These are phyloP conservation scores for Aspergillus niger DNA, from an alignment of 2,329 filamentous ascomycete genomes.

Conservation along the genomic window DNA sequence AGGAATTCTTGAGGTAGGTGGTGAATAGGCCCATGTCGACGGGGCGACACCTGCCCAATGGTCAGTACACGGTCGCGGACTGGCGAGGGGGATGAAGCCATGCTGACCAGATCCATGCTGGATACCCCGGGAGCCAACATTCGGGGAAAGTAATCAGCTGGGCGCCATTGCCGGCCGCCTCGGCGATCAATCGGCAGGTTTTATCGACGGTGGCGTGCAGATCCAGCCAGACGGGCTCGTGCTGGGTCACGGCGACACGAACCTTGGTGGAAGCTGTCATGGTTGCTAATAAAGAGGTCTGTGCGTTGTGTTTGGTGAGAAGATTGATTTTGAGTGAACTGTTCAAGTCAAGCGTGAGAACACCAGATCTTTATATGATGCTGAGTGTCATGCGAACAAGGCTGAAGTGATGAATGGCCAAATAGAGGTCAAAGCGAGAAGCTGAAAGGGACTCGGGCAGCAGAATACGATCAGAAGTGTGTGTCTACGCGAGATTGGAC, in stretches of 20 bases:
- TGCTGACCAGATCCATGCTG: conserved; percentile 1
- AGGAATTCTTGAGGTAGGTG: background rate
- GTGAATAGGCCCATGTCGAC: background rate
- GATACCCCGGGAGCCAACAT: conserved; percentile 39
- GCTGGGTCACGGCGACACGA: conserved; percentile 47
- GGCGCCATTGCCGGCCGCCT: conserved; percentile 49
- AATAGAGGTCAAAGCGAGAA: too few species aligned
- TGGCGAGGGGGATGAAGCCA: too few species aligned
- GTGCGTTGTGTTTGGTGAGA: background rate
- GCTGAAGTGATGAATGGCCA: too few species aligned
- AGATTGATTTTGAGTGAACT: too few species aligned
- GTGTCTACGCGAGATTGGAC: too few species aligned
- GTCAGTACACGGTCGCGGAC: background rate
- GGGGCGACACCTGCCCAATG: background rate
- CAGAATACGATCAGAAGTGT: too few species aligned
- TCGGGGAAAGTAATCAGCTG: conserved; percentile 55
- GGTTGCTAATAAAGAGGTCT: background rate
- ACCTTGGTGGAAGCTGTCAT: background rate
- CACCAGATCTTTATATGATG: too few species aligned
- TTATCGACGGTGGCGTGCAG: conserved; percentile 52
- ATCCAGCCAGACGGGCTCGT: conserved; percentile 51
- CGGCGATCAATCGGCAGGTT: conserved; percentile 51
- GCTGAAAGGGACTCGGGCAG: too few species aligned
- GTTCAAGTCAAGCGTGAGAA: too few species aligned
- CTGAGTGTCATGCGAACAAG: too few species aligned